Evolutionary conservation across 2,329 filamentous ascomycete species (phyloP), one percentile per base, ranked within the genome.

Genomic region (Colletotrichum sublineola): DNA sequence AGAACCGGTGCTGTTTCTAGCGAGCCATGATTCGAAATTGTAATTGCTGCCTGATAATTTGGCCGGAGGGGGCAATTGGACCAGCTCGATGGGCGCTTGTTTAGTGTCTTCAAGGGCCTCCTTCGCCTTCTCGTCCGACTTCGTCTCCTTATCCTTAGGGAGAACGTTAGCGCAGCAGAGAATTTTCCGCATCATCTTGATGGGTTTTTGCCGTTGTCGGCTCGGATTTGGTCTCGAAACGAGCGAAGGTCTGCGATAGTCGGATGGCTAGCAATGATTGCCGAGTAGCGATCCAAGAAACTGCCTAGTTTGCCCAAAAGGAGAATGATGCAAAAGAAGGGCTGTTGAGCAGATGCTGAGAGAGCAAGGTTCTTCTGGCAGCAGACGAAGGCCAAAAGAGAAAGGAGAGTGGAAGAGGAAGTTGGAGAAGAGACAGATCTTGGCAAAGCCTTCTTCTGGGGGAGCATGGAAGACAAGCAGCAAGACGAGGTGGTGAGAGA

Each of bases 281-380:
- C 69, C 53, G 40, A 63, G 61, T 53, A 36, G 60, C 69, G 53
- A 72, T 72, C 69, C 69, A 68, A 72, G 66, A 72, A 69, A 62
- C 61, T 63, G 46, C 53, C 42, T 53, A 48, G 52, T 31, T 42
- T 56, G 66, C 69, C 69, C 69, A 72, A 71, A 53, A 58, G 60
- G 60, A 60, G 60, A 61, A 72, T 60, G 61, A 72, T 69, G 66
- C 69, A 72, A 64, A 60, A 60, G 62, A 61, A 53, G 31, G 65
- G 63, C 50, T 63, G 44, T 50, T 63, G 65, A 60, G 69, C 58
- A 56, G 38, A 63, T n/a, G 36, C 31, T 50, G 64, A 68, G 58
- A 18, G 48, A 62, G 63, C 31, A 9, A 38, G 68, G 6, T 33
- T 38, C 20, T 24, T 20, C 57, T 52, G 18, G 31, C 44, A 50